Conservation (phyloP, 2,329 filamentous ascomycete genomes). For the Aureobasidium sp. region DNA sequence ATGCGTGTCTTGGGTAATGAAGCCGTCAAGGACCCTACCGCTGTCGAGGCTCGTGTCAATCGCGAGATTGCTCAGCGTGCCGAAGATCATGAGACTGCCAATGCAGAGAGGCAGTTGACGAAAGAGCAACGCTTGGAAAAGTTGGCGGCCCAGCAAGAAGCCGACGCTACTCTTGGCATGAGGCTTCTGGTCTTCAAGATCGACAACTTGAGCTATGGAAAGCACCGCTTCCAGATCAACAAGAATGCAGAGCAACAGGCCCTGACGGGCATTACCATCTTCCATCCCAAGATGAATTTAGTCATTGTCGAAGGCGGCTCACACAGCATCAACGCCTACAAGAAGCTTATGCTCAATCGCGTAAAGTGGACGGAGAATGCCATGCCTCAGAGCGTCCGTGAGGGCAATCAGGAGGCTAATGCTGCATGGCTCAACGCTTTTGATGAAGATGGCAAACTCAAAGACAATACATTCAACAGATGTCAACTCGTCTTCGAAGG, state of each 20-base stretch:
- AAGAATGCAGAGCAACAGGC: conserved; percentile 85
- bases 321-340: conserved; percentile 76
- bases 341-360: conserved; percentile 86
- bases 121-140: conserved; percentile 86
- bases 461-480: conserved; percentile 74
- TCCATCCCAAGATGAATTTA: conserved; percentile 82
- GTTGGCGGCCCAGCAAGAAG: conserved; percentile 71
- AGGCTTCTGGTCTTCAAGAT: conserved; percentile 84
- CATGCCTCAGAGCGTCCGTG: conserved; percentile 50
- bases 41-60: conserved; percentile 90
- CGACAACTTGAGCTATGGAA: conserved; percentile 75
- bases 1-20: conserved; percentile 95
- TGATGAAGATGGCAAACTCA: conserved; percentile 69
- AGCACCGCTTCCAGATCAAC: conserved; percentile 87
- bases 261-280: conserved; percentile 82
- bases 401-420: conserved; percentile 55
- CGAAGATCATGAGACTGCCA: conserved; percentile 67
- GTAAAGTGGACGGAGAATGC: conserved; percentile 93
- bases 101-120: conserved; percentile 79
- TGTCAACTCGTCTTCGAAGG: conserved; percentile 87
- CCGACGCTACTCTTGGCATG: conserved; percentile 81
- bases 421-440: conserved; percentile 71
- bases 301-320: conserved; percentile 87
- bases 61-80: conserved; percentile 83
- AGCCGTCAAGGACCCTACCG: conserved; percentile 91